phyloP scores from a whole-genome alignment of 2,329 filamentous ascomycete genomes.

The Lachnum nothofagi region DNA sequence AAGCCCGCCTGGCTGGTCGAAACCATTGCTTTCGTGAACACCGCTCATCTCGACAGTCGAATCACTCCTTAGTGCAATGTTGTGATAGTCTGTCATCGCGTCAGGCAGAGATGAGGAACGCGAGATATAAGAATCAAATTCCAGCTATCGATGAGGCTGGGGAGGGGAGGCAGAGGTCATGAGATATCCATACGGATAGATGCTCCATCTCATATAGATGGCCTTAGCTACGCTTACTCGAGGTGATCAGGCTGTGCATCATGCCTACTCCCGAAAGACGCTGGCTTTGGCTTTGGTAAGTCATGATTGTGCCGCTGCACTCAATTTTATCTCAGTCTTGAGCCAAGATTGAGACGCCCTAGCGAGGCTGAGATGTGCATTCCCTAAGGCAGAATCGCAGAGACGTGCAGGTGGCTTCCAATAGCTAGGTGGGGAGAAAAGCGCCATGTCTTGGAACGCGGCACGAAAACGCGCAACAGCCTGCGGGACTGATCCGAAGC shows the following conservation, averaged over 20 bases:
- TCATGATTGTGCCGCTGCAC: no score
- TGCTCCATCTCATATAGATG: no score
- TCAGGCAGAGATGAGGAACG: neutral
- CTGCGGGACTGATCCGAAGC: no score
- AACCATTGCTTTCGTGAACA: neutral
- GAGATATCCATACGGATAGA: no score
- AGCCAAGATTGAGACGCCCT: neutral
- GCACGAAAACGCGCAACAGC: neutral
- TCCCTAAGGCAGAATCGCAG: neutral
- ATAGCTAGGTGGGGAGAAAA: neutral
- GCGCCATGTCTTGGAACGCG: neutral
- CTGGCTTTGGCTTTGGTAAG: neutral
- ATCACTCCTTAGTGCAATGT: neutral
- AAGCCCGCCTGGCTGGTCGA: slow-evolving; percentile 3
- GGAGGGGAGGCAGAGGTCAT: no score
- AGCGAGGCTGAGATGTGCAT: neutral
- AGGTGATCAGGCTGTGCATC: neutral
- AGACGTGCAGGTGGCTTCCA: neutral
- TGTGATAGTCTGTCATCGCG: neutral
- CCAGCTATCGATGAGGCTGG: no score
- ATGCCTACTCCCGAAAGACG: neutral
- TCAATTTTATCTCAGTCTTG: no score
- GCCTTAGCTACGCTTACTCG: no score
- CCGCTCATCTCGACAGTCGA: neutral
- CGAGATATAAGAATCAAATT: neutral